Conservation (phyloP, 139 green algal species). For the Yamagishiella unicocca region DNA sequence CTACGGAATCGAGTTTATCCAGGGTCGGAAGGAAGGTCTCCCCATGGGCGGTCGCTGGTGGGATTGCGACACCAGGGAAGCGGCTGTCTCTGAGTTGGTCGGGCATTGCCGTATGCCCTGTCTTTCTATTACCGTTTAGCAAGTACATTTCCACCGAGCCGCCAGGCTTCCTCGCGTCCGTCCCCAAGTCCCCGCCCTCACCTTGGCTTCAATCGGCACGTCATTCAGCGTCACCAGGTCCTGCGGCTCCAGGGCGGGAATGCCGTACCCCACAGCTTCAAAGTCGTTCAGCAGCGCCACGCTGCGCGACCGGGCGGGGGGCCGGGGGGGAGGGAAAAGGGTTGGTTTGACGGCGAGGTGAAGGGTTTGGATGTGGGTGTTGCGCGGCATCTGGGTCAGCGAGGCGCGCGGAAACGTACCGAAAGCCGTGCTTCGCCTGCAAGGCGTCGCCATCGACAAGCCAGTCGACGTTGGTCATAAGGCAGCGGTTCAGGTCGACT, state of each 20-base stretch:
- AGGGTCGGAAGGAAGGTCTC: too few relatives aligned
- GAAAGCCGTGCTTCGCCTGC: slow-evolving; percentile 68
- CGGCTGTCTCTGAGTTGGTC: too few relatives aligned
- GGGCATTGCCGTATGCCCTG: not conserved
- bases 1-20: too few relatives aligned
- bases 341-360: not conserved
- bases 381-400: too few relatives aligned
- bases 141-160: not conserved
- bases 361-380: too few relatives aligned
- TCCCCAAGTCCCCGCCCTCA: not conserved
- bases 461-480: slow-evolving; percentile 95
- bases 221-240: slow-evolving; percentile 81
- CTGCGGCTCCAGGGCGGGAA: slow-evolving; percentile 70
- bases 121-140: not conserved
- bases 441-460: slow-evolving; percentile 78
- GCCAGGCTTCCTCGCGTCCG: too few relatives aligned
- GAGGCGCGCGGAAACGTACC: slow-evolving; percentile 37
- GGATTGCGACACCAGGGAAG: too few relatives aligned
- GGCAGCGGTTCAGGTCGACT: slow-evolving; percentile 80
- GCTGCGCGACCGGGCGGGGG: slow-evolving; percentile 41
- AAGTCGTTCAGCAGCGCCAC: slow-evolving; percentile 94
- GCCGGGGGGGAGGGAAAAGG: not conserved
- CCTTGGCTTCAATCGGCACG: slow-evolving; percentile 56
- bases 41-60: too few relatives aligned
- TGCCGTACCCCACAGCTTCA: slow-evolving; percentile 93